Conservation (phyloP, 192 early-diverging fungal species). For the Endogone sp. region DNA sequence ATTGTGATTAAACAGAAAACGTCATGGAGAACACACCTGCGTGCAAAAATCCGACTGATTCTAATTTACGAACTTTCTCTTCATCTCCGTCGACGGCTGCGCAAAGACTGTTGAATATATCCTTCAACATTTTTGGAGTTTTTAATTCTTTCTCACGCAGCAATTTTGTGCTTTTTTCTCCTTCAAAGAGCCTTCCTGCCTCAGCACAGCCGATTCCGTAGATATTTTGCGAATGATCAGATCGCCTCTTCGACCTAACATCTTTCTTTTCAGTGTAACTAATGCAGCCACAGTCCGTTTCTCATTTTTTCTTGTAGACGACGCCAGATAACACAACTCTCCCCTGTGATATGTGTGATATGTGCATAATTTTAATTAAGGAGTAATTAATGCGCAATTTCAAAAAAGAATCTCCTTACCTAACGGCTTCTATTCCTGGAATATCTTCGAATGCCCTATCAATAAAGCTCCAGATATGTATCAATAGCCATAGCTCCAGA, state of each 20-base stretch:
- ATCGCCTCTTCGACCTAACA: constrained; percentile 11
- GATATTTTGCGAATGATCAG: constrained; percentile 12
- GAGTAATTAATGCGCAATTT: constrained; percentile 6
- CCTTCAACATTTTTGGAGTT: constrained; percentile 15
- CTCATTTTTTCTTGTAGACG: constrained; percentile 6
- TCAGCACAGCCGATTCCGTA: constrained; percentile 14
- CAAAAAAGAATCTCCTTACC: constrained; percentile 8
- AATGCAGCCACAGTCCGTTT: constrained; percentile 7
- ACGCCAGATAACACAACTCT: constrained; percentile 8
- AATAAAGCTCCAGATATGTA: constrained; percentile 17
- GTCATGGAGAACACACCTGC: constrained; percentile 10
- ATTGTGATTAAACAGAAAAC: not conserved
- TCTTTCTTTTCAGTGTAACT: constrained; percentile 11
- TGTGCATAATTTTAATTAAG: not conserved
- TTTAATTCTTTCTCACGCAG: constrained; percentile 14
- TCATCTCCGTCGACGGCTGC: constrained; percentile 9
- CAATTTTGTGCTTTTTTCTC: constrained; percentile 12
- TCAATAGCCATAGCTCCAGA: constrained; percentile 6
- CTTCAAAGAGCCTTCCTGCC: constrained; percentile 10
- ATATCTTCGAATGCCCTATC: constrained; percentile 14
- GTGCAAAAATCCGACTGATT: constrained; percentile 19
- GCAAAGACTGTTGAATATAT: constrained; percentile 12
- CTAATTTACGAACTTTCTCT: constrained; percentile 10
- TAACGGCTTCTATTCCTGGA: constrained; percentile 5
- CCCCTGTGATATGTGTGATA: not conserved